Evolutionary conservation across 148 eudicot species (phyloP), one percentile per base, ranked within the genome.

Genomic region (Silene latifolia): DNA sequence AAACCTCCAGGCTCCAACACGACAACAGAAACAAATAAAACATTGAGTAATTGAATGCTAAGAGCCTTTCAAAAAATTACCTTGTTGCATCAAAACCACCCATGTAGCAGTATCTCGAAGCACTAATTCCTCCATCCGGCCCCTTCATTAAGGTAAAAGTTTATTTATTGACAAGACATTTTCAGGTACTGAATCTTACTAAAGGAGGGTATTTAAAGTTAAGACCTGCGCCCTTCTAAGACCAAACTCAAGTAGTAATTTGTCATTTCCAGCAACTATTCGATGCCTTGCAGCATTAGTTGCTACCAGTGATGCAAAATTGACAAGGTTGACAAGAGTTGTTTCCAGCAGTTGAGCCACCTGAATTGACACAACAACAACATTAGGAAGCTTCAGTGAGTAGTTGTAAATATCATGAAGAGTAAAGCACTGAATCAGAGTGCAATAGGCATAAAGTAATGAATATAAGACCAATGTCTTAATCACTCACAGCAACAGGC

Each of bases 51-150:
- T 58, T 66, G 25, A 46, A 73, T 47, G 21, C 58, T 12, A 59
- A 44, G 18, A 67, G 6, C 12, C 9, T 57, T 13, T 24, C 24
- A n/a, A 4, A 54, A 2, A 60, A 12, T 79, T 74, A 94, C 97
- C 98, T 94, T 80, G 98, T 94, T 63, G 97, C 97, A 80, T 94
- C 98, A 89, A 94, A 94, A 72, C 98, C 98, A 68, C 98, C 98
- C 82, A 94, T 80, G 72, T 91, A 94, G 83, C 97, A 88, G 80
- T 94, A 91, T 69, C 87, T 90, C 63, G 98, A 94, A 58, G 98
- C 98, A 63, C 90, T 78, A 62, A 91, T 88, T 72, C 93, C 98
- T 74, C 98, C 98, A 84, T 94, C 98, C 67, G 98, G 98, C 21
- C 98, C 98, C 98, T 94, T 77, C 11, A 76, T 14, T 42, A 42